These are phyloP conservation scores for Lodderomyces jiufengensis DNA, from an alignment of 1,139 yeast genomes.

Conservation along the genomic window DNA sequence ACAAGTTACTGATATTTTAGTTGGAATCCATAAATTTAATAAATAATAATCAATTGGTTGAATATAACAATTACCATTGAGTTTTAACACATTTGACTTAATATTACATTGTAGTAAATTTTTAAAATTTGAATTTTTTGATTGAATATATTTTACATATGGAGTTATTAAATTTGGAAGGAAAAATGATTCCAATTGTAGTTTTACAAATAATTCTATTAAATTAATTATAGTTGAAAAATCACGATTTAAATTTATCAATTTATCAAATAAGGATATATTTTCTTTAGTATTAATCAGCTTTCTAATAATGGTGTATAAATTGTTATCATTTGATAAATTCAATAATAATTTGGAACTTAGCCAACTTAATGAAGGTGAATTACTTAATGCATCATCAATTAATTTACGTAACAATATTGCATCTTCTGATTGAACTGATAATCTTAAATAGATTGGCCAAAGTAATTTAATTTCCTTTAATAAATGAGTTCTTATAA, in stretches of 20 bases:
- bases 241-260: slow-evolving; percentile 11
- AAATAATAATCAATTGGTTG: slow-evolving; percentile 15
- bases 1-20: slow-evolving; percentile 5
- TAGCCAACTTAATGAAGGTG: slow-evolving; percentile 7
- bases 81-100: slow-evolving; percentile 6
- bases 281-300: slow-evolving; percentile 4
- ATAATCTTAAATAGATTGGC: slow-evolving; percentile 6
- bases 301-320: neutral
- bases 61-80: slow-evolving; percentile 10
- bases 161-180: slow-evolving; percentile 7
- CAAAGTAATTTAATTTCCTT: slow-evolving; percentile 7
- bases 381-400: slow-evolving; percentile 4
- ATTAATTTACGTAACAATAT: slow-evolving; percentile 5
- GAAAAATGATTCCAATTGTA: slow-evolving; percentile 5
- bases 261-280: slow-evolving; percentile 5
- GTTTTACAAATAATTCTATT: slow-evolving; percentile 7
- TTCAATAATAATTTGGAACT: slow-evolving; percentile 6
- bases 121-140: slow-evolving; percentile 14
- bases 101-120: slow-evolving; percentile 14
- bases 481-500: slow-evolving; percentile 5
- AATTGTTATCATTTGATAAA: slow-evolving; percentile 1
- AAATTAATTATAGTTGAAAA: slow-evolving; percentile 13
- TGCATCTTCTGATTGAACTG: slow-evolving; percentile 4
- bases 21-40: slow-evolving; percentile 16
- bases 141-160: slow-evolving; percentile 13